Evolutionary conservation across 2,329 filamentous ascomycete species (phyloP).

Genomic region (Anisogramma anomala): DNA sequence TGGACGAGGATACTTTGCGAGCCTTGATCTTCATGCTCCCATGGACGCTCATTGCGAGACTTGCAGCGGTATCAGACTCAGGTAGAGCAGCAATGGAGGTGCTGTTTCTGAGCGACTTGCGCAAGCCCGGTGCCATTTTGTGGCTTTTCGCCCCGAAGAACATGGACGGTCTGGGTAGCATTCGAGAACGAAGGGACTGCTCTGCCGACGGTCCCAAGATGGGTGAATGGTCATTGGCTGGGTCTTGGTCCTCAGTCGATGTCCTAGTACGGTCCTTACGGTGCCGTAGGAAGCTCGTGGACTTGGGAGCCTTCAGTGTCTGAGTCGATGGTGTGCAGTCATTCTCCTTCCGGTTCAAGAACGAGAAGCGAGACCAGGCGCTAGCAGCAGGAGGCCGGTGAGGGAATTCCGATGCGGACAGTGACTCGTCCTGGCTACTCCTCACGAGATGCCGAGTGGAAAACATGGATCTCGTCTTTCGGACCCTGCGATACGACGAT

Average conservation of each 20-base stretch:
- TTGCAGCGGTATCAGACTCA: constrained; percentile 2
- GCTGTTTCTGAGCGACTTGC: constrained; percentile 38
- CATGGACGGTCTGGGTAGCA: constrained; percentile 31
- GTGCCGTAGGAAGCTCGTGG: constrained; percentile 38
- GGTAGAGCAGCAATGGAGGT: constrained; percentile 23
- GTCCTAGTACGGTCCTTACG: constrained; percentile 20
- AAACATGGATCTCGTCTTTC: constrained; percentile 46
- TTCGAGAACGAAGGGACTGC: constrained; percentile 4
- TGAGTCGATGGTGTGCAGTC: constrained; percentile 16
- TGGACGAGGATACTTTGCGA: constrained; percentile 48
- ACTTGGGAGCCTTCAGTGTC: constrained; percentile 36
- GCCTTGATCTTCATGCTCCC: constrained; percentile 38
- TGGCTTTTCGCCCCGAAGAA: constrained; percentile 31
- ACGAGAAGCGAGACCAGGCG: constrained; percentile 8
- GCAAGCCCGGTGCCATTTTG: constrained; percentile 27
- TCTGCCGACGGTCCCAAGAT: constrained; percentile 9
- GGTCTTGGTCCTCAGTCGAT: background rate
- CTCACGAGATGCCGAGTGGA: constrained; percentile 20
- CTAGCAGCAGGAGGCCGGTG: background rate
- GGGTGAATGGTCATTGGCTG: constrained; percentile 24
- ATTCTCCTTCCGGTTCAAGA: constrained; percentile 22
- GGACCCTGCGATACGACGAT: constrained; percentile 37
- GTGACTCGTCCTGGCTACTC: constrained; percentile 6
- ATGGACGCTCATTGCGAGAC: constrained; percentile 18
- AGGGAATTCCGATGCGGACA: background rate